phyloP scores from a whole-genome alignment of 2,329 filamentous ascomycete genomes.

The Alternaria rosae region DNA sequence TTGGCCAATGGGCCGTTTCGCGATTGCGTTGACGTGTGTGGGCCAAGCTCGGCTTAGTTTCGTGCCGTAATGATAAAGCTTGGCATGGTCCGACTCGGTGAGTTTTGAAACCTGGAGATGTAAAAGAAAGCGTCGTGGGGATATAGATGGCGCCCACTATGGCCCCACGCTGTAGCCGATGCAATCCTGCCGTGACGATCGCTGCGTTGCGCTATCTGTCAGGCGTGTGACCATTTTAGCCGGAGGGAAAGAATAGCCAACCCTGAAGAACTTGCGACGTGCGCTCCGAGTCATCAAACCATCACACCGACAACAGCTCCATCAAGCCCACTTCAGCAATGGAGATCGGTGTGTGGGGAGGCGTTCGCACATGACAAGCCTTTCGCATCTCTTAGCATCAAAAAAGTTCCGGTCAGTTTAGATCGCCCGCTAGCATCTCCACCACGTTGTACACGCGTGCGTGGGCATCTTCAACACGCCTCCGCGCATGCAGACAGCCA shows the following conservation, averaged over 20 bases:
- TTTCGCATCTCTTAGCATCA: conserved; percentile 3
- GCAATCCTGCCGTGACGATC: conserved; percentile 15
- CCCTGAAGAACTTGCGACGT: background rate
- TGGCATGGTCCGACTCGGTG: conserved; percentile 25
- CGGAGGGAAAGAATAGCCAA: conserved; percentile 5
- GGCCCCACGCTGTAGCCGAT: conserved; percentile 6
- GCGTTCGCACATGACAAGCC: conserved; percentile 9
- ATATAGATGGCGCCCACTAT: conserved; percentile 18
- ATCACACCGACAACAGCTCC: background rate
- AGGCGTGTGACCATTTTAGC: conserved; percentile 10
- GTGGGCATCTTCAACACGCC: conserved; percentile 1
- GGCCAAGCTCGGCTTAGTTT: conserved; percentile 39
- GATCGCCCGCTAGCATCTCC: background rate
- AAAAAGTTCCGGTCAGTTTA: conserved; percentile 1
- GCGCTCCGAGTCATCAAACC: background rate
- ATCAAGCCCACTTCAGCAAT: background rate
- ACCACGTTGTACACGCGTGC: background rate
- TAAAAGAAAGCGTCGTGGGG: conserved; percentile 20
- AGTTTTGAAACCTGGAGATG: conserved; percentile 35
- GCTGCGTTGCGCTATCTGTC: conserved; percentile 10
- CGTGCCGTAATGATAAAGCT: conserved; percentile 19
- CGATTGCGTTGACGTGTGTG: conserved; percentile 27
- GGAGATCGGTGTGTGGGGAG: background rate
- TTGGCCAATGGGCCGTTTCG: conserved; percentile 34
- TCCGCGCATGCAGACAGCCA: conserved; percentile 35